phyloP scores from a whole-genome alignment of 306 rosid species.

The Dryas alaskensis region DNA sequence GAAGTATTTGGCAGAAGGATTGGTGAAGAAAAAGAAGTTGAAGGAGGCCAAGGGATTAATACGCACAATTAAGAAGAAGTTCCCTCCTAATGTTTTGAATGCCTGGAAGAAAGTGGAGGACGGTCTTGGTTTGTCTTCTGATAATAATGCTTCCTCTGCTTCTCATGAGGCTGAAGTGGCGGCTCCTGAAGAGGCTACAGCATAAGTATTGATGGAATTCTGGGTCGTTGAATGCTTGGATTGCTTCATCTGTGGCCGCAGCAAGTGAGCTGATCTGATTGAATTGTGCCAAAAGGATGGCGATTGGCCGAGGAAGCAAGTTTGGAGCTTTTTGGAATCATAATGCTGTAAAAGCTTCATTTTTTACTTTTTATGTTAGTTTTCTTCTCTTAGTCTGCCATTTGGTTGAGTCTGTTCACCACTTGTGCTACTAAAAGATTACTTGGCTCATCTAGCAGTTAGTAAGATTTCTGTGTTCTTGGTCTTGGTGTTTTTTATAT shows the following conservation, averaged over 20 bases:
- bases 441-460: not conserved
- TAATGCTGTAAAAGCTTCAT: constrained; percentile 18
- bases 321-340: constrained; percentile 11
- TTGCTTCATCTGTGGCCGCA: not conserved
- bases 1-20: constrained; percentile 54
- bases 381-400: not conserved
- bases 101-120: constrained; percentile 59
- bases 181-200: constrained; percentile 11
- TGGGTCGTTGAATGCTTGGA: constrained; percentile 1
- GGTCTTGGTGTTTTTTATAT: constrained; percentile 2
- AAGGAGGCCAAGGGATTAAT: constrained; percentile 52
- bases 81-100: constrained; percentile 51
- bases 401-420: not conserved
- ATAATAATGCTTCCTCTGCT: constrained; percentile 11
- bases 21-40: constrained; percentile 47
- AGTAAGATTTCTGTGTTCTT: not conserved
- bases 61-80: constrained; percentile 54
- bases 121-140: constrained; percentile 47
- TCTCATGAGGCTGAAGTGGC: constrained; percentile 27
- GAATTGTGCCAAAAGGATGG: not conserved
- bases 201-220: constrained; percentile 1
- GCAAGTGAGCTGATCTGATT: not conserved
- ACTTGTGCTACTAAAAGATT: not conserved
- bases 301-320: constrained; percentile 9
- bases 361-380: constrained; percentile 1